phyloP scores from a whole-genome alignment of 371 early-diverging fungal genomes.

The Sporodiniella umbellata region DNA sequence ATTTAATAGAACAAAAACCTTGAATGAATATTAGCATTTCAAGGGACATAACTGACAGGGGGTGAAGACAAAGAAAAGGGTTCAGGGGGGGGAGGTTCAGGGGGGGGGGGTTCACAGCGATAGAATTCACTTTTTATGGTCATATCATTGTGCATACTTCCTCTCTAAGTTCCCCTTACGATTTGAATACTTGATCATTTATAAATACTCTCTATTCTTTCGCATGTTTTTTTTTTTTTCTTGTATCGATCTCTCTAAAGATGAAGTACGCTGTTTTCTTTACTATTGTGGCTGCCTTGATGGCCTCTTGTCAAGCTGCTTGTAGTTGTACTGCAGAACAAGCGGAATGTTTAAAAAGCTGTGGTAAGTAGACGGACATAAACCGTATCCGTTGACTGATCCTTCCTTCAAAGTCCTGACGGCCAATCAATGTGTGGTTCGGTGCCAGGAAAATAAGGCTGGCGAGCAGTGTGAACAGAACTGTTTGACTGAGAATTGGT shows the following conservation, averaged over 20 bases:
- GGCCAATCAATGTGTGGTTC: slow-evolving; percentile 18
- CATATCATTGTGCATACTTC: neutral
- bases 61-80: too few species aligned
- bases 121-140: neutral
- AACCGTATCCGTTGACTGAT: too few species aligned
- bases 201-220: neutral
- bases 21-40: too few species aligned
- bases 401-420: too few species aligned
- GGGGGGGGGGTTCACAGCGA: neutral
- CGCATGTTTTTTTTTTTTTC: neutral
- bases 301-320: slow-evolving; percentile 16
- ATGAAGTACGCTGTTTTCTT: slow-evolving; percentile 15
- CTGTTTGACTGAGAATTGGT: slow-evolving; percentile 20
- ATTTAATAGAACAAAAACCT: too few species aligned
- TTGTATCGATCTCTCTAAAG: neutral
- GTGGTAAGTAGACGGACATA: too few species aligned
- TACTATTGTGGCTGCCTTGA: slow-evolving; percentile 13
- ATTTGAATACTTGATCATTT: neutral
- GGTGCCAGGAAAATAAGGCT: slow-evolving; percentile 13
- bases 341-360: slow-evolving; percentile 16
- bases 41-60: too few species aligned
- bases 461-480: slow-evolving; percentile 8
- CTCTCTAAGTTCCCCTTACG: neutral
- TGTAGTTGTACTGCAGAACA: slow-evolving; percentile 21
- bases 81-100: too few species aligned